Evolutionary conservation across 1,284 basidiomycete species (phyloP).

Genomic region (Schizopora paradoxa): DNA sequence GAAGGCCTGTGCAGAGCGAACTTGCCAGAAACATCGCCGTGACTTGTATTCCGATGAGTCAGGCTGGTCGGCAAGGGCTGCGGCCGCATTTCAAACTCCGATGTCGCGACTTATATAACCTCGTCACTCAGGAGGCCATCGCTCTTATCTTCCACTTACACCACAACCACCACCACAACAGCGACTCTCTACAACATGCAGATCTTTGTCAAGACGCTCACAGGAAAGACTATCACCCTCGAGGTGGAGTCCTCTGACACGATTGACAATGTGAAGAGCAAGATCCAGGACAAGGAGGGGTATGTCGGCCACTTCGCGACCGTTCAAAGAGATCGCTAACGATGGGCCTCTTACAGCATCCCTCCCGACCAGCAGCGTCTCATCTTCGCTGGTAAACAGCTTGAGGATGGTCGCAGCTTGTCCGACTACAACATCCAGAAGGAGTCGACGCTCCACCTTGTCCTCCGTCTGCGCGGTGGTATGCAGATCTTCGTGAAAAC

Average conservation of each 20-base stretch:
- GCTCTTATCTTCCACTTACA: conserved; percentile 9
- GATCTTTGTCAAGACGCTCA: conserved; percentile 85
- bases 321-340: not conserved
- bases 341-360: conserved; percentile 18
- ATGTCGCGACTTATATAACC: conserved; percentile 6
- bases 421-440: conserved; percentile 51
- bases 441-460: conserved; percentile 47
- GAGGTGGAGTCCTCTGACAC: conserved; percentile 80
- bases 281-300: conserved; percentile 76
- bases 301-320: conserved; percentile 25
- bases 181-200: conserved; percentile 89
- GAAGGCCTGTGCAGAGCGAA: too few relatives aligned
- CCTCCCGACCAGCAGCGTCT: conserved; percentile 53
- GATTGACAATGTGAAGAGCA: conserved; percentile 68
- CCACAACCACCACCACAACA: conserved; percentile 47
- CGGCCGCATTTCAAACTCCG: conserved; percentile 9
- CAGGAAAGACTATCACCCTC: conserved; percentile 93
- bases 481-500: conserved; percentile 43
- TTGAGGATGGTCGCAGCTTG: conserved; percentile 42
- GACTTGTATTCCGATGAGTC: too few relatives aligned
- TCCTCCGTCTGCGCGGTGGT: conserved; percentile 41
- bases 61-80: too few relatives aligned
- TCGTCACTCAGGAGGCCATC: conserved; percentile 5
- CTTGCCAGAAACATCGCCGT: too few relatives aligned
- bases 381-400: conserved; percentile 52